phyloP scores from a whole-genome alignment of 805 yeast species.

The Debaryomyces castellii region DNA sequence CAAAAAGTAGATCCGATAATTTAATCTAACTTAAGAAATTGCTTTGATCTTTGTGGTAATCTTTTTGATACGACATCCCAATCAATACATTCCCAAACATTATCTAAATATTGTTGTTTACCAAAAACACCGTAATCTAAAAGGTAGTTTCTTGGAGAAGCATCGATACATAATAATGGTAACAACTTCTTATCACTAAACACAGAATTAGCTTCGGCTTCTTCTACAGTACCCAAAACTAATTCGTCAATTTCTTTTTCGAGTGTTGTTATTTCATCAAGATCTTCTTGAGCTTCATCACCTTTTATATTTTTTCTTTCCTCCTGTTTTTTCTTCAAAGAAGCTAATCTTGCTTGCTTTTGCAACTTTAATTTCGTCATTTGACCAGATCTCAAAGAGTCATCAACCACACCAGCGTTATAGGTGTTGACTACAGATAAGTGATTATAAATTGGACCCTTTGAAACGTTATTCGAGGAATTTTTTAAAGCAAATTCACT shows the following conservation, averaged over 20 bases:
- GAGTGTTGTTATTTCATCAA: constrained; percentile 9
- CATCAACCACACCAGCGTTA: constrained; percentile 83
- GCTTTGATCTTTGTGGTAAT: constrained; percentile 29
- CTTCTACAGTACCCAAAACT: constrained; percentile 39
- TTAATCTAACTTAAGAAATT: constrained; percentile 14
- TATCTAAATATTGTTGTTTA: constrained; percentile 43
- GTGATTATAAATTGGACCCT: constrained; percentile 28
- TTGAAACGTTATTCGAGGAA: constrained; percentile 13
- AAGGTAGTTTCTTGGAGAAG: constrained; percentile 67
- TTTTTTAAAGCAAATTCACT: constrained; percentile 25
- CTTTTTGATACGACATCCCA: constrained; percentile 42
- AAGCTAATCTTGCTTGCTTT: constrained; percentile 28
- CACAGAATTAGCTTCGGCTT: constrained; percentile 36
- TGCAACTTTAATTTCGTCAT: constrained; percentile 41
- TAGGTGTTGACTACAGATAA: constrained; percentile 80
- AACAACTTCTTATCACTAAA: constrained; percentile 40
- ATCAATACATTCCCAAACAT: constrained; percentile 45
- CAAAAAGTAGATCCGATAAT: background rate
- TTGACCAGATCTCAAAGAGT: constrained; percentile 54
- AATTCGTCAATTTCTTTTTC: constrained; percentile 14
- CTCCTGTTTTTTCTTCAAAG: constrained; percentile 21
- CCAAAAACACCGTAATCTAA: constrained; percentile 73
- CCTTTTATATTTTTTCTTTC: constrained; percentile 18
- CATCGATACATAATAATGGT: constrained; percentile 72
- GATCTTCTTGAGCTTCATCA: constrained; percentile 12